These are phyloP conservation scores for Grifola frondosa DNA, from an alignment of 1,284 basidiomycete genomes.

Conservation along the genomic window DNA sequence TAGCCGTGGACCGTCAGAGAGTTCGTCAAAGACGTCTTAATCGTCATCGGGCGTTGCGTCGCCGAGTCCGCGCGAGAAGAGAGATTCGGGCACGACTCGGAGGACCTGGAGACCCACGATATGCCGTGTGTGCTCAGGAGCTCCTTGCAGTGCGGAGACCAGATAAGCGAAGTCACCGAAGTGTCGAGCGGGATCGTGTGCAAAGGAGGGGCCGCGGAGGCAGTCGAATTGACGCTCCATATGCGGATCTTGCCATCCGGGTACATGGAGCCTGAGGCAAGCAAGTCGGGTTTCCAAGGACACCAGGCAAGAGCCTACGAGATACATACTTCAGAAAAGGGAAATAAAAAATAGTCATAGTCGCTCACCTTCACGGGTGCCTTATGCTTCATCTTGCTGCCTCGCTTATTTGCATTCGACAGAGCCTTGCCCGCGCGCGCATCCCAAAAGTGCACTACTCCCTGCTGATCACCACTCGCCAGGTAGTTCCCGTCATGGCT, in stretches of 20 bases:
- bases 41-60: slow-evolving; percentile 20
- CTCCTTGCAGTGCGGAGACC: slow-evolving; percentile 65
- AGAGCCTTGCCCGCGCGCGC: slow-evolving; percentile 36
- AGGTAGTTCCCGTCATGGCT: slow-evolving; percentile 43
- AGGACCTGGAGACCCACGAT: slow-evolving; percentile 29
- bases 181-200: slow-evolving; percentile 51
- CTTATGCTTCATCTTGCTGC: slow-evolving; percentile 49
- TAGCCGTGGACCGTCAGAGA: slow-evolving; percentile 48
- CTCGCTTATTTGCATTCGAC: slow-evolving; percentile 32
- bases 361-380: slow-evolving; percentile 57
- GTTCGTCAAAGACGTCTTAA: slow-evolving; percentile 44
- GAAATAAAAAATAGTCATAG: no score
- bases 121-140: slow-evolving; percentile 66
- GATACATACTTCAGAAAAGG: background rate
- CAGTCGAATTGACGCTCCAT: slow-evolving; percentile 42
- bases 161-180: slow-evolving; percentile 68
- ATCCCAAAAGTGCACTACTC: slow-evolving; percentile 48
- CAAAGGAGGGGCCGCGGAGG: slow-evolving; percentile 48
- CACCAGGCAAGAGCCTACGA: slow-evolving; percentile 71
- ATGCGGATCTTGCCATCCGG: slow-evolving; percentile 67
- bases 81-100: slow-evolving; percentile 18
- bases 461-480: slow-evolving; percentile 42
- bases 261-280: slow-evolving; percentile 69
- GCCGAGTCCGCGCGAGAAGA: slow-evolving; percentile 1
- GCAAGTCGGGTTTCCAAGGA: slow-evolving; percentile 68